Base-by-base conservation (phyloP, 331 rosid genomes). In the Pyrus hybrid region DNA sequence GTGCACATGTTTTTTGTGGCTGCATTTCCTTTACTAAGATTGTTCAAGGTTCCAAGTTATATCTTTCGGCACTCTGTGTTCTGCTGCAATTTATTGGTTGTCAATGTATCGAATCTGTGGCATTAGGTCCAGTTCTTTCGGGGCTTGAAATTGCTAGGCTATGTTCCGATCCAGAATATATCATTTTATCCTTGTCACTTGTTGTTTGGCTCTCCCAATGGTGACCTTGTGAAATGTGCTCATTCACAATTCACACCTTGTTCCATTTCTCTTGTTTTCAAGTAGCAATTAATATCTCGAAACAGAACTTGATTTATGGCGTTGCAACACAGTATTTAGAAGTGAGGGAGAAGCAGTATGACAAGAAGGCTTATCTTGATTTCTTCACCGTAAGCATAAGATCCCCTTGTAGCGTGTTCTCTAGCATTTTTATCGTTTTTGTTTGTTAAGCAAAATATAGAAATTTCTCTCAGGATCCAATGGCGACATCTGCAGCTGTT, bases 341-440 rank as follows among this genome's bases (percentile, higher is more conserved):
- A 81, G 99, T 87, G 80, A 85, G 99, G 85, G 97, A 94, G 89
- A 94, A 94, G 86, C 97, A 90, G 84, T 92, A 92, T 25, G 97
- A 94, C 86, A 69, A 83, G 81, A 88, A 92, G 86, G 96, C 80
- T 67, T 90, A 92, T 76, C 66, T 90, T 26, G 93, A 94, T 78
- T 68, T 92, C 82, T 94, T 85, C 84, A 86, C 91, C 20, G 97
- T 87, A 86, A 92, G 99, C 85, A 64, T 68, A 54, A 63, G 65
- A 76, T 69, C 49, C 58, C 18, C 22, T 28, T 69, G 20, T 29
- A 6, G 32, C 51, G 30, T 13, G 33, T 51, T 54, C 56, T 43
- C 7, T 13, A 32, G 63, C 49, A 20, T 30, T 68, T 29, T 65
- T 37, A 45, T 72, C 41, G 33, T 69, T 71, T 45, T 57, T 26